phyloP scores from a whole-genome alignment of 371 early-diverging fungal species.

The Haplosporangium sp. region DNA sequence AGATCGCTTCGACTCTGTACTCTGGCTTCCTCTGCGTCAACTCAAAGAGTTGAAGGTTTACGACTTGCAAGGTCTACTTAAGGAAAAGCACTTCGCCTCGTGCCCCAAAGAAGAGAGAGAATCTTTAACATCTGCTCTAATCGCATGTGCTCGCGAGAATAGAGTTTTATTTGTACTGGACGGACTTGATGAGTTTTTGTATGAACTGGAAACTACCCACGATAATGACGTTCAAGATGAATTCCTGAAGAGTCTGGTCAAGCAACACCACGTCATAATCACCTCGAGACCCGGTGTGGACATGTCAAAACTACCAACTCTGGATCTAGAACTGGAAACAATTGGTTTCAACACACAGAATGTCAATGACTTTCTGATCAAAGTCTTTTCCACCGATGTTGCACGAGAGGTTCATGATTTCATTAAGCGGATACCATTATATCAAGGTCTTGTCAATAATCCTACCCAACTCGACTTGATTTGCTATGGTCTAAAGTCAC shows the following conservation, averaged over 20 bases:
- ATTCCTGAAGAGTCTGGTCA: slow-evolving; percentile 4
- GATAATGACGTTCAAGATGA: background rate
- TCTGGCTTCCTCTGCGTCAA: slow-evolving; percentile 30
- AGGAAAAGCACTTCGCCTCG: slow-evolving; percentile 2
- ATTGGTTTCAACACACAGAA: slow-evolving; percentile 31
- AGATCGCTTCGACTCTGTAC: slow-evolving; percentile 17
- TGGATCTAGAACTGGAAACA: slow-evolving; percentile 32
- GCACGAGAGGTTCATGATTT: slow-evolving; percentile 17
- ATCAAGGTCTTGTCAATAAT: slow-evolving; percentile 31
- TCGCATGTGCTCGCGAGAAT: background rate
- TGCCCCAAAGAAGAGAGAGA: background rate
- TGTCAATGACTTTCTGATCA: slow-evolving; percentile 13
- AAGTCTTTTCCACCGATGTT: slow-evolving; percentile 6
- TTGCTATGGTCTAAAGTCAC: slow-evolving; percentile 22
- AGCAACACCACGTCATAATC: slow-evolving; percentile 12
- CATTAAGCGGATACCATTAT: slow-evolving; percentile 13
- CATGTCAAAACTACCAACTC: background rate
- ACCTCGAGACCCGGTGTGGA: slow-evolving; percentile 29
- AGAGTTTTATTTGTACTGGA: slow-evolving; percentile 28
- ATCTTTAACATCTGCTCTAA: background rate
- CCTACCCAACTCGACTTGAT: slow-evolving; percentile 26
- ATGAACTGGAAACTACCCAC: background rate
- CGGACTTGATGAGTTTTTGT: slow-evolving; percentile 28
- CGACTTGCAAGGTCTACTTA: slow-evolving; percentile 13
- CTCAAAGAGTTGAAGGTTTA: slow-evolving; percentile 7